Percentiles rank a stretch among this genome's conserved stretches.
phyloP scores from a whole-genome alignment of 75 land plant genomes.

The Pinus tabuliformis region DNA sequence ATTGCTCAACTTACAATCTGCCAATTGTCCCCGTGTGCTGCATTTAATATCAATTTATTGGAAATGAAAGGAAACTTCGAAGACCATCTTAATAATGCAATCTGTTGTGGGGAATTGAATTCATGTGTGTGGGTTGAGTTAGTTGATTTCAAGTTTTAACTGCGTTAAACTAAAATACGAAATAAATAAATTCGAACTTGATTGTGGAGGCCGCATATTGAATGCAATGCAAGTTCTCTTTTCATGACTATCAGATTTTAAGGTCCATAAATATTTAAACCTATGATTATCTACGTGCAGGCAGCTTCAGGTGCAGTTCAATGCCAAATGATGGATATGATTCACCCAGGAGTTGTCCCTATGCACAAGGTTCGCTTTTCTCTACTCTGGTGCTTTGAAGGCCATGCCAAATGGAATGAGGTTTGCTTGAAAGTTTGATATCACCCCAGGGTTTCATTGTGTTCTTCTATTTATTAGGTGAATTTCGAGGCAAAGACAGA shows the following conservation, averaged over 20 bases:
- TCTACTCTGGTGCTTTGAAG: background rate
- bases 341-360: slow-evolving; percentile 86
- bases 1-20: background rate
- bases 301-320: slow-evolving; percentile 93
- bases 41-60: background rate
- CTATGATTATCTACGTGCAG: slow-evolving; percentile 24
- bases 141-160: background rate
- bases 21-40: background rate
- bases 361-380: slow-evolving; percentile 80
- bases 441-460: background rate
- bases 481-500: slow-evolving; percentile 86
- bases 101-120: background rate
- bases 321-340: slow-evolving; percentile 87
- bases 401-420: background rate
- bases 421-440: background rate
- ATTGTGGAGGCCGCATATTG: background rate
- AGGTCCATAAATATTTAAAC: slow-evolving; percentile 1
- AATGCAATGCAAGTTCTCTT: background rate
- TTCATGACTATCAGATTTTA: background rate
- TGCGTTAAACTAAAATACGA: background rate
- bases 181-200: background rate
- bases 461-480: slow-evolving; percentile 33
- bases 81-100: background rate
- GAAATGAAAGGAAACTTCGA: background rate
- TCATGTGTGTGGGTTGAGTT: background rate